A percentile compares a stretch with the other conserved stretches of the same genome.
phyloP scores from a whole-genome alignment of 352 stramenopile genomes.

The Pythium insidiosum region DNA sequence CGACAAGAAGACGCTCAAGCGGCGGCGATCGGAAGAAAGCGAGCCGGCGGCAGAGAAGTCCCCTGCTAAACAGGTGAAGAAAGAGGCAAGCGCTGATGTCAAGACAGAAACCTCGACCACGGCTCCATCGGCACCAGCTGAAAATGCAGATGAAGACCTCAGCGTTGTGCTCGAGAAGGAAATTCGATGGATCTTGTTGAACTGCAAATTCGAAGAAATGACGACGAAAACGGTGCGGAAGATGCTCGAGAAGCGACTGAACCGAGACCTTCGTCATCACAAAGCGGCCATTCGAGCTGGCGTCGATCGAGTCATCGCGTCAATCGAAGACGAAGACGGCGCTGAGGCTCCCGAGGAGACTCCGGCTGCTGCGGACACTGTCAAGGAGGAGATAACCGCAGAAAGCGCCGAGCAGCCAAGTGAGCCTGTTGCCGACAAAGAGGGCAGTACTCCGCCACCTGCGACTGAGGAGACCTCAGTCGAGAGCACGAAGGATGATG shows the following conservation, averaged over 20 bases:
- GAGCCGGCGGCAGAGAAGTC: conserved; percentile 4
- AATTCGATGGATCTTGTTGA: conserved; percentile 72
- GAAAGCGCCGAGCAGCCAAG: no score
- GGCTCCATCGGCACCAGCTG: conserved; percentile 1
- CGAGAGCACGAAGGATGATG: background rate
- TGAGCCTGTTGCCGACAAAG: no score
- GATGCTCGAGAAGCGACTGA: conserved; percentile 55
- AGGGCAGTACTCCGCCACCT: no score
- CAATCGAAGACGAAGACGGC: conserved; percentile 51
- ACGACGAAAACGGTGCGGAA: conserved; percentile 78
- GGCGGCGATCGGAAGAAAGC: conserved; percentile 4
- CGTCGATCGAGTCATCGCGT: conserved; percentile 64
- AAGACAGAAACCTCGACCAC: conserved; percentile 16
- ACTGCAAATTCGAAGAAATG: conserved; percentile 77
- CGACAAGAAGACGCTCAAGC: conserved; percentile 7
- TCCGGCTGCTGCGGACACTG: no score
- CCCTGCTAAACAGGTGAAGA: conserved; percentile 37
- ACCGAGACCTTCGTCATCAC: conserved; percentile 65
- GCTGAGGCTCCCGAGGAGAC: no score
- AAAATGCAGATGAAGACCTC: conserved; percentile 27
- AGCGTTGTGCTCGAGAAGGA: conserved; percentile 59
- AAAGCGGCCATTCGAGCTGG: conserved; percentile 71
- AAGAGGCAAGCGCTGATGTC: conserved; percentile 21
- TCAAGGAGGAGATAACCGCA: no score
- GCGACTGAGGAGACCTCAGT: no score